These are phyloP conservation scores for Linaria vulgaris DNA, from an alignment of 257 asterid species.

Conservation along the genomic window DNA sequence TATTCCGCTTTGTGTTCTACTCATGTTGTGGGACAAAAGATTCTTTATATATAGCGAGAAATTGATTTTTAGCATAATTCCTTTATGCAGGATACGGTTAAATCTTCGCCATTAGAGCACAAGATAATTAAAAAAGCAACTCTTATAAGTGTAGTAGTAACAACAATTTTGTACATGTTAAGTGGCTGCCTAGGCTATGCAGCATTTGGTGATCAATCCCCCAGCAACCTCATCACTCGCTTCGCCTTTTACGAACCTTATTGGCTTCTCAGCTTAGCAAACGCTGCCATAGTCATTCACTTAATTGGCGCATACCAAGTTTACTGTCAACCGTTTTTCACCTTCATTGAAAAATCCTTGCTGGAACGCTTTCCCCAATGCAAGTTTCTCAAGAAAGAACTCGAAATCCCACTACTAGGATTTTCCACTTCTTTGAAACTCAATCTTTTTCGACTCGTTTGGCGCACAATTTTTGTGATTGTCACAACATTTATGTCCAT, in stretches of 20 bases:
- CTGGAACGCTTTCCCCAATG: conserved; percentile 40
- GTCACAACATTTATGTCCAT: conserved; percentile 49
- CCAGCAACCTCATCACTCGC: conserved; percentile 63
- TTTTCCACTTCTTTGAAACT: conserved; percentile 23
- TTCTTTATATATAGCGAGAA: too few relatives aligned
- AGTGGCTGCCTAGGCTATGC: conserved; percentile 55
- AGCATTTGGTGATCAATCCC: conserved; percentile 59
- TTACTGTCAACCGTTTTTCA: conserved; percentile 53
- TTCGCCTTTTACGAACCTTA: conserved; percentile 66
- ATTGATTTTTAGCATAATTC: not conserved
- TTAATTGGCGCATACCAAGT: conserved; percentile 71
- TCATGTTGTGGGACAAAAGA: too few relatives aligned
- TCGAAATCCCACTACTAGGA: conserved; percentile 28
- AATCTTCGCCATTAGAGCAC: conserved; percentile 49
- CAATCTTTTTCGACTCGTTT: conserved; percentile 46
- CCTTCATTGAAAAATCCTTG: conserved; percentile 44
- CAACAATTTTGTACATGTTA: conserved; percentile 50
- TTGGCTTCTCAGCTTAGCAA: conserved; percentile 62
- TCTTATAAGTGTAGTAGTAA: conserved; percentile 38
- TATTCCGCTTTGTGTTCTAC: too few relatives aligned
- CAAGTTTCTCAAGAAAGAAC: conserved; percentile 41
- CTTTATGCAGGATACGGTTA: conserved; percentile 44
- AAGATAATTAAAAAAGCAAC: conserved; percentile 59
- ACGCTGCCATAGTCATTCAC: conserved; percentile 57
- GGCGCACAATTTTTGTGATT: conserved; percentile 50